Evolutionary conservation across 495 filamentous ascomycete species (phyloP).

Genomic region (Venustampulla echinocandica): DNA sequence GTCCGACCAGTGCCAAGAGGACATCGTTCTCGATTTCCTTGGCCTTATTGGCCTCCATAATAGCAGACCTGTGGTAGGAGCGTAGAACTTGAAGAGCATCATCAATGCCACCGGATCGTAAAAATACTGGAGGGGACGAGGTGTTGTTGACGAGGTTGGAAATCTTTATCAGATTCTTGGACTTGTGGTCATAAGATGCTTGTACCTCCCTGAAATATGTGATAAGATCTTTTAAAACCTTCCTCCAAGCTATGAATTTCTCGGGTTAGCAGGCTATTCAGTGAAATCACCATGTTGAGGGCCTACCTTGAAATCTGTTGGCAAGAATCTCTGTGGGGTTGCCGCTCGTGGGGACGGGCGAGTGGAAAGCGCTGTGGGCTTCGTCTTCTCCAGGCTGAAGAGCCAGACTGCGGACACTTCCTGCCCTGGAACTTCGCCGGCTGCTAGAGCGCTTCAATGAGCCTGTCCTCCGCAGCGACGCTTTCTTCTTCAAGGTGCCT

Average conservation of each 20-base stretch:
- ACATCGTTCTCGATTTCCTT: conserved; percentile 86
- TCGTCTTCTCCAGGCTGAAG: conserved; percentile 63
- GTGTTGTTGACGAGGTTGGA: conserved; percentile 77
- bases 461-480: conserved; percentile 59
- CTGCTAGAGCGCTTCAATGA: conserved; percentile 77
- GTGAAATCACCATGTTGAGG: neutral
- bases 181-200: conserved; percentile 75
- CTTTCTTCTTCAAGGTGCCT: conserved; percentile 80
- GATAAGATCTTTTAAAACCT: conserved; percentile 90
- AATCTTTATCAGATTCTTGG: conserved; percentile 75
- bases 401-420: conserved; percentile 68
- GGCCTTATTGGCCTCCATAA: conserved; percentile 78
- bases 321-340: conserved; percentile 85
- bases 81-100: conserved; percentile 77
- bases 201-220: conserved; percentile 92
- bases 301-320: conserved; percentile 80
- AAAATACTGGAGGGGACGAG: conserved; percentile 59
- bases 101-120: conserved; percentile 70
- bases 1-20: conserved; percentile 72
- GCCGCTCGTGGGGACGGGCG: conserved; percentile 78
- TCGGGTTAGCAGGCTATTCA: neutral
- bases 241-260: conserved; percentile 68
- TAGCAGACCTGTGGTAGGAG: conserved; percentile 73
- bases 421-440: conserved; percentile 64
- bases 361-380: conserved; percentile 74